Base-by-base conservation (phyloP, 768 basidiomycete species). In the Boletus edulis region DNA sequence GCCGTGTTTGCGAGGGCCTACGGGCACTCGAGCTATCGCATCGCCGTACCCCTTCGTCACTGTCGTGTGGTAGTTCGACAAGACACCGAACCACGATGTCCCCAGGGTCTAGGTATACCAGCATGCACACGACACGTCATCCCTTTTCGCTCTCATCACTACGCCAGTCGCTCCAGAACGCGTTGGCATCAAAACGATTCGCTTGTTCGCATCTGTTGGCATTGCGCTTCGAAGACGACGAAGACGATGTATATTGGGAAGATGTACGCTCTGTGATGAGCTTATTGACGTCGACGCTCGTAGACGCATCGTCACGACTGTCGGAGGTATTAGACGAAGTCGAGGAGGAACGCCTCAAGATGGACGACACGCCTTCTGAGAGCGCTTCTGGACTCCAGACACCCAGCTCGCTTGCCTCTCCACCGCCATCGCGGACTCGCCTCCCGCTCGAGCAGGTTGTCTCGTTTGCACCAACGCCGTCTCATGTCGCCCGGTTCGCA, bases 241-340 rank as follows among this genome's bases (percentile, higher is more conserved):
- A 85, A 34, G 87, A 89, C 58, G 85, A 86, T 48, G 75, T 78
- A 6, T 94, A 94, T 61, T 94, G 91, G 91, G 91, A 92, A 61
- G 86, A 92, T 61, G 89, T 89, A 29, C 79, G 86, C 14, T 82
- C 85, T 27, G 82, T 94, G 46, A 85, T 91, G 77, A 76, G 75
- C 13, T 67, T 93, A 13, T 69, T 93, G 56, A 86, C 85, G 9
- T 83, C 77, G 39, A 79, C 88, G 10, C 76, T 93, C 34, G 75
- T 76, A 3, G 89, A 91, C 59, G 80, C 86, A 3, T 78, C 85
- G 2, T 73, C 82, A 9, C 72, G 85, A 27, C 76, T 94, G 5
- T 69, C 76, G 1, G 84, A 84, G 35, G 86, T 84, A 1, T 72
- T 92, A 27, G 83, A 85, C 17, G 80, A 83, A 18, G 72, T 75